A percentile compares a stretch with the other conserved stretches of the same genome.
Conservation (phyloP, 441 rosid genomes). For the Codiaeum variegatum region DNA sequence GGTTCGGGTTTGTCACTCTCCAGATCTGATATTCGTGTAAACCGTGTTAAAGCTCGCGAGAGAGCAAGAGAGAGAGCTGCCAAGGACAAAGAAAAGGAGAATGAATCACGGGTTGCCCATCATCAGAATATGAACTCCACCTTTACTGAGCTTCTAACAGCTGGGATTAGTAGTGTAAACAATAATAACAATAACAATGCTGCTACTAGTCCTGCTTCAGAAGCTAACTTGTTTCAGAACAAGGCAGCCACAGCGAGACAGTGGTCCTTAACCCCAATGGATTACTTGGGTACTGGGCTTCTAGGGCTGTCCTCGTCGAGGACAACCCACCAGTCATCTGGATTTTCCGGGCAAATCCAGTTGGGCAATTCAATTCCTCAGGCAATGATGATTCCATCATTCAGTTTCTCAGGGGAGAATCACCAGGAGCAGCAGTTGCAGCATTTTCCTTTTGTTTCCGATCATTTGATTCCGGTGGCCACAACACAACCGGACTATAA, state of each 20-base stretch:
- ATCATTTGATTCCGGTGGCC: conserved; percentile 63
- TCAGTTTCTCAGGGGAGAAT: conserved; percentile 41
- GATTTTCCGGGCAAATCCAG: conserved; percentile 62
- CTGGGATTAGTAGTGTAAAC: conserved; percentile 41
- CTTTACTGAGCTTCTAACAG: conserved; percentile 77
- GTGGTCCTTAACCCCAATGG: conserved; percentile 61
- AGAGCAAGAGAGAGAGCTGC: conserved; percentile 80
- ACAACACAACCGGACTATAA: conserved; percentile 48
- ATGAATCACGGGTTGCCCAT: conserved; percentile 29
- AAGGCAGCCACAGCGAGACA: conserved; percentile 33
- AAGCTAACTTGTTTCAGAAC: conserved; percentile 37
- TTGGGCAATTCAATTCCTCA: conserved; percentile 41
- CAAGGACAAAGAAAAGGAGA: conserved; percentile 70
- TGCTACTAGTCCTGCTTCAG: conserved; percentile 25
- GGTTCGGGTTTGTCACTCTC: conserved; percentile 76
- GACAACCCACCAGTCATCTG: conserved; percentile 32
- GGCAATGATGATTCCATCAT: conserved; percentile 40
- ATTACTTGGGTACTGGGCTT: conserved; percentile 52
- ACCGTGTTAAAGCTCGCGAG: conserved; percentile 65
- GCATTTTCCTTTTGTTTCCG: conserved; percentile 75
- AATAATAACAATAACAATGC: conserved; percentile 19
- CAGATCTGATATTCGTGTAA: conserved; percentile 53
- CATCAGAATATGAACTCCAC: conserved; percentile 40
- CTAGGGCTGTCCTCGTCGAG: conserved; percentile 48
- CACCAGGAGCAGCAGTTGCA: conserved; percentile 55